A percentile compares a stretch with the other conserved stretches of the same genome.
Evolutionary conservation across 306 rosid species (phyloP).

Genomic region (Sindora glabra): DNA sequence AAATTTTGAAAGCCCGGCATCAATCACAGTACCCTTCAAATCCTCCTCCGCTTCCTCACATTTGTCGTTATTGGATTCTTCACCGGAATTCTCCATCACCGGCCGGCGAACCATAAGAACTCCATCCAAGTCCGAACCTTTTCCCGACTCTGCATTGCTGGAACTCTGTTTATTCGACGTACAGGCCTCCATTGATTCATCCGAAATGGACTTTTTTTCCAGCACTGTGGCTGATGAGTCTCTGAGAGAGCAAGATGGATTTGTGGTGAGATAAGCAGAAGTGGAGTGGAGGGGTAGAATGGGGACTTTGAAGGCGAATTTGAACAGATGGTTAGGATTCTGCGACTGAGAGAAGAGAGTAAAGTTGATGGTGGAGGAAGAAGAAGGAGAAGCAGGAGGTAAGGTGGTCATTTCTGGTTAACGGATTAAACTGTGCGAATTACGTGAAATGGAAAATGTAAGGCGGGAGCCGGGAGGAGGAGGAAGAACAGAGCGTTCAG

Average conservation of each 20-base stretch:
- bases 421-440: constrained; percentile 32
- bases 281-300: constrained; percentile 35
- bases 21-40: constrained; percentile 26
- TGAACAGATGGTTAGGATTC: constrained; percentile 30
- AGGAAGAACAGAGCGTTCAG: constrained; percentile 1
- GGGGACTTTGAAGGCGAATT: constrained; percentile 38
- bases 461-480: constrained; percentile 33
- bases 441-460: constrained; percentile 13
- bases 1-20: constrained; percentile 40
- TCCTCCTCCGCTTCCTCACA: constrained; percentile 7
- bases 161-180: background rate
- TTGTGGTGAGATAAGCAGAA: constrained; percentile 15
- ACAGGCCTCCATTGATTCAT: constrained; percentile 6
- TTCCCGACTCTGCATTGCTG: background rate
- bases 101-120: constrained; percentile 73
- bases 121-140: constrained; percentile 16
- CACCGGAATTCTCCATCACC: constrained; percentile 41
- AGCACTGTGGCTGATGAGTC: constrained; percentile 42
- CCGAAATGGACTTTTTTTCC: constrained; percentile 8
- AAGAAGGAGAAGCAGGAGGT: constrained; percentile 14
- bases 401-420: constrained; percentile 43
- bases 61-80: constrained; percentile 17
- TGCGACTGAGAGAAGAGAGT: constrained; percentile 51
- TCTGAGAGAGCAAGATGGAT: constrained; percentile 39
- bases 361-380: constrained; percentile 43